A percentile compares a stretch with the other conserved stretches of the same genome.
These are phyloP conservation scores for Dryadomyces sulphureus DNA, from an alignment of 2,329 filamentous ascomycete genomes.

Conservation along the genomic window DNA sequence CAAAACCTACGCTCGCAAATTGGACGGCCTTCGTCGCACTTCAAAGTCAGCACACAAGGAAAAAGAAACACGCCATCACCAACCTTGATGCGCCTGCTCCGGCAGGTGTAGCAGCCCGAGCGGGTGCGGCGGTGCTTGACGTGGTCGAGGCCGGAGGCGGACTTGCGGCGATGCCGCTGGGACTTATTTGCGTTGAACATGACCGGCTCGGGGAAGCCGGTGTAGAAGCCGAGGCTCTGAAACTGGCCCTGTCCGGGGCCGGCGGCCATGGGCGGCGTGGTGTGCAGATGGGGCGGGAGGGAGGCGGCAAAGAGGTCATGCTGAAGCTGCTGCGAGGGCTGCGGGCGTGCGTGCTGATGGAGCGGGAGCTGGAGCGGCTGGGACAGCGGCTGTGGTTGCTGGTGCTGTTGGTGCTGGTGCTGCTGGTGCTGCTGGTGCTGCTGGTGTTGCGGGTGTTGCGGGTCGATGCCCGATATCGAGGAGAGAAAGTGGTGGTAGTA, in stretches of 20 bases:
- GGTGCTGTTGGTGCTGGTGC: neutral
- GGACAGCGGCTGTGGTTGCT: neutral
- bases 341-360: slow-evolving; percentile 2
- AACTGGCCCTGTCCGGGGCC: slow-evolving; percentile 27
- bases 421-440: neutral
- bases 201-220: slow-evolving; percentile 33
- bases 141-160: slow-evolving; percentile 42
- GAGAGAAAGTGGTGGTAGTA: slow-evolving; percentile 42
- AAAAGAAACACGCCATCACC: too few species aligned
- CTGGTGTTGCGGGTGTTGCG: neutral
- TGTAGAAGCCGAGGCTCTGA: slow-evolving; percentile 32
- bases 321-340: slow-evolving; percentile 4
- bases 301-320: slow-evolving; percentile 1
- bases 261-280: slow-evolving; percentile 16
- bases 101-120: slow-evolving; percentile 87
- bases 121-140: slow-evolving; percentile 88
- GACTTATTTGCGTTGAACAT: slow-evolving; percentile 31
- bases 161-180: slow-evolving; percentile 36
- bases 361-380: neutral
- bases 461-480: slow-evolving; percentile 30
- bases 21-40: slow-evolving; percentile 86
- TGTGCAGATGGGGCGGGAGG: slow-evolving; percentile 17
- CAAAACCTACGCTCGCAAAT: slow-evolving; percentile 56
- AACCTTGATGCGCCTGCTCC: slow-evolving; percentile 72
- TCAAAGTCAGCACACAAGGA: neutral